Base-by-base conservation (phyloP, 2,329 filamentous ascomycete genomes). In the Penicillium glabrum region DNA sequence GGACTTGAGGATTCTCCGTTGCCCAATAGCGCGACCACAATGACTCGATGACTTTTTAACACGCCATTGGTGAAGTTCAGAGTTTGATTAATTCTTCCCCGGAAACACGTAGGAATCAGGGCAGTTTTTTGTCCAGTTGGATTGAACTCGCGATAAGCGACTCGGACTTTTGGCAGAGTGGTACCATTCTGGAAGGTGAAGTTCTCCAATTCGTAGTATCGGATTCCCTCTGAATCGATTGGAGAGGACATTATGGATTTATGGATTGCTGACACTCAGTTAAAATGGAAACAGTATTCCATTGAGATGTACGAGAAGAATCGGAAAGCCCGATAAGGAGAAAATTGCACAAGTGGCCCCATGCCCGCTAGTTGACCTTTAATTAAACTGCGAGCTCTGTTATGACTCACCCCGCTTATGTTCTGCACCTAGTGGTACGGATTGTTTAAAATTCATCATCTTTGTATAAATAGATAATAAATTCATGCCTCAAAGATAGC, bases 41-140 rank as follows among this genome's bases (percentile, higher is more conserved):
- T 72, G 13, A 82, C 72, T 56, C 79, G 73, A 65, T 80, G 67
- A 26, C 70, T 58, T 31, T 64, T 67, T 1, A 82, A 65, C 0
- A 76, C 75, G 5, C 74, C 74, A 5, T 68, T 64, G 47, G 78
- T 71, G 60, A 82, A 83, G 45, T 74, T 81, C 3, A 80, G 62
- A 1, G 83, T 84, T 2, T 69, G 75, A 29, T 77, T 75, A 19
- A 86, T 76, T 9, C 74, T 74, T 24, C 83, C 83, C 5, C 78
- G 76, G 65, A 82, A 86, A 67, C 83, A 86, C 2, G 82, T 85
- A 24, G 80, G 77, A 13, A 86, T 76, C 14, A 85, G 67, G 16
- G 78, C 77, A n/a, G 66, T 68, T 46, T 79, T 74, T 26, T 67
- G 69, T 5, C 61, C 57, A 1, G 72, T 64, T 9, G 74, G 65